Conservation (phyloP, 768 basidiomycete species). For the Tulasnella calospora region DNA sequence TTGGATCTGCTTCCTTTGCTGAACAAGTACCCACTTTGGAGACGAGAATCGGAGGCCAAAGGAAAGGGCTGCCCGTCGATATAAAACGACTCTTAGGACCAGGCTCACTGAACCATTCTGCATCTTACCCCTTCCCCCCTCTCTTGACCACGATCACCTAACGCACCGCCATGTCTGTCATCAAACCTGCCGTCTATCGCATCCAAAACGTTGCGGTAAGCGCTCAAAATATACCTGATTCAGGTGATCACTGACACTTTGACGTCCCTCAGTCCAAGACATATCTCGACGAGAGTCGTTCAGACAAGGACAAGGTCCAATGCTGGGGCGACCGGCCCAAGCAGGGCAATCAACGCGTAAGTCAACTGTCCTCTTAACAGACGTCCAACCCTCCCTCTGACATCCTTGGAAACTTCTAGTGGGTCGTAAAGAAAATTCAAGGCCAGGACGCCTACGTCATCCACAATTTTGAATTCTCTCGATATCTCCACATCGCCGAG, state of each 20-base stretch:
- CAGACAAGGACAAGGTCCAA: background rate
- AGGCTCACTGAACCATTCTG: background rate
- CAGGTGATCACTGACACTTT: background rate
- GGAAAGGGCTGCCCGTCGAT: background rate
- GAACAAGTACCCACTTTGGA: background rate
- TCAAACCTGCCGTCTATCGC: background rate
- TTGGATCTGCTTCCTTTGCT: background rate
- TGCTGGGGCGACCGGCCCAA: conserved; percentile 5
- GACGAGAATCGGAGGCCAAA: background rate
- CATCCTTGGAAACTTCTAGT: background rate
- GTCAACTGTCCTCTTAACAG: background rate
- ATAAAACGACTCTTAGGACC: background rate
- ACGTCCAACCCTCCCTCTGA: background rate
- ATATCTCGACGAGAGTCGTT: background rate
- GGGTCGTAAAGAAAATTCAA: background rate
- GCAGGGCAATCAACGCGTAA: background rate
- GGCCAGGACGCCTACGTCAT: background rate
- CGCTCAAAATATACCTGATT: background rate
- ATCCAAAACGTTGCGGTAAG: conserved; percentile 2
- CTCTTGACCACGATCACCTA: background rate
- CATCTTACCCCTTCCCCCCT: background rate
- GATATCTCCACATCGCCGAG: background rate
- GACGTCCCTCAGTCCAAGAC: background rate
- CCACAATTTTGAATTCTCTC: background rate
- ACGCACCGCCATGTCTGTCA: background rate